Conservation (phyloP, 345 rosid genomes). For the Eucalyptus decipiens region DNA sequence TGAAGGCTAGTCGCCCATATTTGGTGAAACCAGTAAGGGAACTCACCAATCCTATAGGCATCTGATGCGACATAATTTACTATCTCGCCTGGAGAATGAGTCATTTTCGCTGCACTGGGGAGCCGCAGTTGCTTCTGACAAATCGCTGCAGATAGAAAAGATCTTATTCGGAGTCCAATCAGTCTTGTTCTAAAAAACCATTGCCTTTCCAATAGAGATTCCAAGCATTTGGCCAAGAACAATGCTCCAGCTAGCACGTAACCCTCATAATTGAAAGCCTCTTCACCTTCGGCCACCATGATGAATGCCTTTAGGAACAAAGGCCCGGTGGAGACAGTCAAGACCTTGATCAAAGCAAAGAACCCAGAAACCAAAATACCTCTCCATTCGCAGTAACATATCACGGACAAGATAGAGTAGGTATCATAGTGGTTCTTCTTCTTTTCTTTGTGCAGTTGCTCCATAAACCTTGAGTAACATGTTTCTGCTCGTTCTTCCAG, state of each 20-base stretch:
- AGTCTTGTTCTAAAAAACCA: constrained; percentile 25
- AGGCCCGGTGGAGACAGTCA: constrained; percentile 28
- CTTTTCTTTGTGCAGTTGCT: constrained; percentile 3
- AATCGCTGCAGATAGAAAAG: constrained; percentile 32
- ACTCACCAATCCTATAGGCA: constrained; percentile 33
- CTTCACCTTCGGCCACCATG: constrained; percentile 15
- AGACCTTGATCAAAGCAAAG: constrained; percentile 33
- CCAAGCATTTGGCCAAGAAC: constrained; percentile 28
- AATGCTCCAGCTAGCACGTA: constrained; percentile 15
- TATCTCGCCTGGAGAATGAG: constrained; percentile 26
- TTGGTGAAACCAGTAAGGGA: constrained; percentile 37
- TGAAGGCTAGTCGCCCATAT: constrained; percentile 33
- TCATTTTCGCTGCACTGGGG: constrained; percentile 11
- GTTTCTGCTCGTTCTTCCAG: constrained; percentile 14
- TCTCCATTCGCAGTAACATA: constrained; percentile 18
- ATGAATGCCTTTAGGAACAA: constrained; percentile 34
- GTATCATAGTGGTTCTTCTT: constrained; percentile 4
- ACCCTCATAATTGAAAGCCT: constrained; percentile 10
- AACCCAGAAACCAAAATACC: constrained; percentile 23
- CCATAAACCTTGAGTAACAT: constrained; percentile 22
- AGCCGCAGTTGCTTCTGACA: constrained; percentile 30
- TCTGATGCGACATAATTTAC: constrained; percentile 29
- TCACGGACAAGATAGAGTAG: constrained; percentile 7
- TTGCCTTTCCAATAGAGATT: constrained; percentile 42
- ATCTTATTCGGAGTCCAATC: constrained; percentile 30